Evolutionary conservation across 495 filamentous ascomycete species (phyloP).

Genomic region (Endocarpon pusillum): DNA sequence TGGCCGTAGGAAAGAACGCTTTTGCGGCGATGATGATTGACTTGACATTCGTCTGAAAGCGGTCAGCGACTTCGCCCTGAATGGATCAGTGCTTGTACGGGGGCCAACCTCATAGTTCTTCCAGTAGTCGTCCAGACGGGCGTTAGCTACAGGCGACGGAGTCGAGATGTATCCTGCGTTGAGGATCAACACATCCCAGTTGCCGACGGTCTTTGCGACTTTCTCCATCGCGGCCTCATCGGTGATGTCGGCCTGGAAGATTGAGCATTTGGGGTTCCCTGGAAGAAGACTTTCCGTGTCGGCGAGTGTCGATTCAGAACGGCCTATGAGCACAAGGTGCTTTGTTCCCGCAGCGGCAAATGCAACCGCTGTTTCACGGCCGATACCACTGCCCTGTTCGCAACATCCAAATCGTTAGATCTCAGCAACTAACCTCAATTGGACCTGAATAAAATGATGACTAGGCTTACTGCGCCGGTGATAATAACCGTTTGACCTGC

Average conservation of each 20-base stretch:
- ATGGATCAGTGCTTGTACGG: no score
- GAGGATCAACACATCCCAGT: conserved; percentile 21
- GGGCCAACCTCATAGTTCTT: conserved; percentile 17
- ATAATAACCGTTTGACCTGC: conserved; percentile 27
- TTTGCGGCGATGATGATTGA: conserved; percentile 17
- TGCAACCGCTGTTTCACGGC: conserved; percentile 20
- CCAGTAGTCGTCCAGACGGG: conserved; percentile 20
- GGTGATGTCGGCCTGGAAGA: conserved; percentile 8
- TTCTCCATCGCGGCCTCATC: conserved; percentile 10
- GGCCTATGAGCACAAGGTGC: conserved; percentile 20
- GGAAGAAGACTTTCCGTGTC: conserved; percentile 4
- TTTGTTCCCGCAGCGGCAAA: conserved; percentile 29
- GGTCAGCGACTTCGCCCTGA: conserved; percentile 2
- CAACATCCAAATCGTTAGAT: no score
- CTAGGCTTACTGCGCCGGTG: no score
- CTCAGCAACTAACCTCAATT: no score
- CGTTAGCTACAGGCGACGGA: conserved; percentile 9
- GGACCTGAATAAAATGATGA: no score
- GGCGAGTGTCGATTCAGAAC: conserved; percentile 17
- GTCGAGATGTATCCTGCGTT: conserved; percentile 15
- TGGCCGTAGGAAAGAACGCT: conserved; percentile 22
- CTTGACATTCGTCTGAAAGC: conserved; percentile 23
- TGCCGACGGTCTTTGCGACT: conserved; percentile 11
- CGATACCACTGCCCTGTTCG: conserved; percentile 27
- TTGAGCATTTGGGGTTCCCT: neutral